A percentile compares a stretch with the other conserved stretches of the same genome.
Conservation (phyloP, 1,284 basidiomycete species). For the Cryptococcus maquisensis region DNA sequence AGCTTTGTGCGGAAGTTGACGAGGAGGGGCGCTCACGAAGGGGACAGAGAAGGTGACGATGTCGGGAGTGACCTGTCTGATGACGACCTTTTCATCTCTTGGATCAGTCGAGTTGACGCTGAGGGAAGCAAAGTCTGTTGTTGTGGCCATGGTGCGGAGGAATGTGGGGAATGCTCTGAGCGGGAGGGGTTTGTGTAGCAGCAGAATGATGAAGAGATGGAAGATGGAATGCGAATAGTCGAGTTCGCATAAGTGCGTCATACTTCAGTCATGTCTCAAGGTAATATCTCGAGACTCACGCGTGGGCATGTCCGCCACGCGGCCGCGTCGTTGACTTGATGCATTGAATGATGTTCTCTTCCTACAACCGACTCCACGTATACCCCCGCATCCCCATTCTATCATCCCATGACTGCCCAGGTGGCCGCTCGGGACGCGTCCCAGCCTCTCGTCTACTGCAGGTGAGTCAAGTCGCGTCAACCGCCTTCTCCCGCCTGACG, state of each 20-base stretch:
- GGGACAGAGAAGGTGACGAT: slow-evolving; percentile 49
- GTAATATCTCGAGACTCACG: too few species aligned
- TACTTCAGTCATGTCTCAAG: too few species aligned
- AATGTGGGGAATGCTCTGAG: neutral
- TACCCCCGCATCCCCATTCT: neutral
- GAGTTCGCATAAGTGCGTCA: too few species aligned
- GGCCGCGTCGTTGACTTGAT: too few species aligned
- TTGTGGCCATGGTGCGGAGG: slow-evolving; percentile 3
- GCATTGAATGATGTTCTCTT: too few species aligned
- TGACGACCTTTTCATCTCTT: slow-evolving; percentile 37
- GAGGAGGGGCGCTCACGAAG: slow-evolving; percentile 31
- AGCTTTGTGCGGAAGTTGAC: neutral
- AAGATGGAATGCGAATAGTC: neutral
- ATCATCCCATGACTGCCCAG: neutral
- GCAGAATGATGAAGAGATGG: neutral
- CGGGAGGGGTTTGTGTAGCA: neutral
- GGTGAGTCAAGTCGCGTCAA: neutral
- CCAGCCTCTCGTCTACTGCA: neutral
- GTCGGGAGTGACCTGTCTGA: slow-evolving; percentile 42
- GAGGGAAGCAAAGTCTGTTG: slow-evolving; percentile 6
- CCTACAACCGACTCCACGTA: too few species aligned
- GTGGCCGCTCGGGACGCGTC: neutral
- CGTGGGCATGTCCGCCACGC: too few species aligned
- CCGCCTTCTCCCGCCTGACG: neutral
- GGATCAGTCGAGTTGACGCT: slow-evolving; percentile 23